Conservation (phyloP, 768 basidiomycete species). For the Russula brevipes region DNA sequence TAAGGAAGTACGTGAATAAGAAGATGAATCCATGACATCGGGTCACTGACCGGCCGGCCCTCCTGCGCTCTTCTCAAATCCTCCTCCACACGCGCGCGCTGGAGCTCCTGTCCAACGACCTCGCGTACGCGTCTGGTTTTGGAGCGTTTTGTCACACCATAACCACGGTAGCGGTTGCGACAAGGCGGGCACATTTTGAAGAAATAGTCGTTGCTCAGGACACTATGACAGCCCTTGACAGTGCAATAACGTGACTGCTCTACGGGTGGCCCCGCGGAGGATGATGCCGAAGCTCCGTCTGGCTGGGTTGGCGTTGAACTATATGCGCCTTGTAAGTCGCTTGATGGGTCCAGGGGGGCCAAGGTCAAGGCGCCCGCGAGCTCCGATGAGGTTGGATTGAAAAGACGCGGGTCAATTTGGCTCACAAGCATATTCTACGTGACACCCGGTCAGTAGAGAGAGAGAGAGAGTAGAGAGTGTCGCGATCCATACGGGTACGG, state of each 20-base stretch:
- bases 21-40: background rate
- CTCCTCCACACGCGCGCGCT: slow-evolving; percentile 36
- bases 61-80: slow-evolving; percentile 34
- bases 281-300: background rate
- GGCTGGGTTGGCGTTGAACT: slow-evolving; percentile 5
- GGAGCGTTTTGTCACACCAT: slow-evolving; percentile 50
- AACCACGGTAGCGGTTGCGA: slow-evolving; percentile 45
- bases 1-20: slow-evolving; percentile 19
- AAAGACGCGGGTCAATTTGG: slow-evolving; percentile 33
- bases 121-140: slow-evolving; percentile 49
- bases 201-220: slow-evolving; percentile 37
- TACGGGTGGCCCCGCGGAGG: slow-evolving; percentile 8
- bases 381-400: slow-evolving; percentile 39
- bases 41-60: slow-evolving; percentile 37
- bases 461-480: background rate
- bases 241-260: slow-evolving; percentile 41
- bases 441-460: background rate
- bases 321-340: background rate
- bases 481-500: slow-evolving; percentile 2
- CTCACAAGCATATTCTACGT: slow-evolving; percentile 17
- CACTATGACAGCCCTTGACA: slow-evolving; percentile 49
- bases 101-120: slow-evolving; percentile 39
- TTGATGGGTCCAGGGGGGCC: slow-evolving; percentile 27
- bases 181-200: slow-evolving; percentile 35
- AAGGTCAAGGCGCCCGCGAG: slow-evolving; percentile 46